Evolutionary conservation across 1,284 basidiomycete genomes (phyloP), one percentile per base, ranked within the genome.

Genomic region (Trichosporon ovoides): DNA sequence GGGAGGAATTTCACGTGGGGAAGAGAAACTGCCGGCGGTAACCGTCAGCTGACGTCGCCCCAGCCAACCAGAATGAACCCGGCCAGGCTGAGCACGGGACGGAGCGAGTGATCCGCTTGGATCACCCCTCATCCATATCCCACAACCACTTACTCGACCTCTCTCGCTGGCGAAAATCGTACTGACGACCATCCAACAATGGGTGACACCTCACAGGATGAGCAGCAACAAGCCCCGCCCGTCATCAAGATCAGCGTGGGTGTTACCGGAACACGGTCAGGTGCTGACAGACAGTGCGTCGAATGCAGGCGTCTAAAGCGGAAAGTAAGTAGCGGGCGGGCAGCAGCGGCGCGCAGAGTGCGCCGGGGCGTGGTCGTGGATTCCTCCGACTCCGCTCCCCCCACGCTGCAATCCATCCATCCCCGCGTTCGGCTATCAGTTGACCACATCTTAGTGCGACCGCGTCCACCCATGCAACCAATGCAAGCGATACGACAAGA

Each of bases 221-320:
- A 52, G 35, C 11, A n/a, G 19, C n/a, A n/a, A n/a, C 18, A 3
- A 3, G 19, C 51, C 20, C 33, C 51, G 16, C 35, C 37, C 22
- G 35, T 52, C 51, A 52, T 38, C 51, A 53, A 53, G 34, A 57
- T 57, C 16, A 53, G 51, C 24, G 56, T 57, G 36, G 37, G 56
- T 33, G 11, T 9, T 12, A 3, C 18, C 18, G 31, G 14, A 11
- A n/a, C n/a, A 7, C 36, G 19, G 10, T 5, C 28, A 5, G 5
- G 28, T 28, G 46, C 52, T 58, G 12, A 53, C 56, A 13, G 16
- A 1, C 60, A 67, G 65, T 68, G 67, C 52, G 38, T 59, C 38
- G 58, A 67, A 19, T 68, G 66, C 38, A 55, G 60, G 10, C 52
- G 62, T 3, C 56, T 67, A 9, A 68, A 68, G 38, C 62, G 64